phyloP scores from a whole-genome alignment of 371 early-diverging fungal species.

The Choanephora cucurbitarum region DNA sequence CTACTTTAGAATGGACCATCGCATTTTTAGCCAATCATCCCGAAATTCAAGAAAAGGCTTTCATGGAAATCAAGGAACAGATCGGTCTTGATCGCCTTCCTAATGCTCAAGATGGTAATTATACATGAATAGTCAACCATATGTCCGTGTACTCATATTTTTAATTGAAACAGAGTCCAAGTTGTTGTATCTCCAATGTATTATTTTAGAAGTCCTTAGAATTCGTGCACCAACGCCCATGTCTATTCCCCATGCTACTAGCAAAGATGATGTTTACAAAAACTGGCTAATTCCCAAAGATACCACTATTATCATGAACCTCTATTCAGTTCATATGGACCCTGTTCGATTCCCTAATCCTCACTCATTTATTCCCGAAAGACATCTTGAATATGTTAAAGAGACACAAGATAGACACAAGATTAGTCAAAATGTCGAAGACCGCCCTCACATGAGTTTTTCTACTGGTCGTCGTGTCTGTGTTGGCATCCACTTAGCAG shows the following conservation, averaged over 20 bases:
- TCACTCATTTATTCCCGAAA: conserved; percentile 38
- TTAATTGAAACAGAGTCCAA: conserved; percentile 18
- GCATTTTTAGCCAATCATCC: conserved; percentile 45
- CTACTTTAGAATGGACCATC: conserved; percentile 47
- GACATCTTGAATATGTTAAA: conserved; percentile 39
- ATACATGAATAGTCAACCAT: neutral
- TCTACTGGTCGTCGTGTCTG: conserved; percentile 54
- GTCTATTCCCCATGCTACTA: conserved; percentile 49
- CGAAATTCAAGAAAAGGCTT: conserved; percentile 45
- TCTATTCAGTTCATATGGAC: conserved; percentile 43
- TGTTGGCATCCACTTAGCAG: conserved; percentile 55
- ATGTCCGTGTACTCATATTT: too few species aligned
- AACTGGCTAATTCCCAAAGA: conserved; percentile 50
- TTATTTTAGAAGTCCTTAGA: conserved; percentile 48
- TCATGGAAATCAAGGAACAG: conserved; percentile 33
- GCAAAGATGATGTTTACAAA: conserved; percentile 41
- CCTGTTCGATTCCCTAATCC: conserved; percentile 34
- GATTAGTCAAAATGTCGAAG: conserved; percentile 30
- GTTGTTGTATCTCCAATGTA: conserved; percentile 47
- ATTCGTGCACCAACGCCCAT: conserved; percentile 46
- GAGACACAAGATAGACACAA: neutral
- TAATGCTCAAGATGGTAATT: conserved; percentile 35
- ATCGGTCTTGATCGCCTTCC: conserved; percentile 43
- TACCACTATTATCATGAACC: conserved; percentile 48
- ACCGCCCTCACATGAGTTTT: conserved; percentile 48